Base-by-base conservation (phyloP, 1,139 yeast species). In the Pichia terricola region DNA sequence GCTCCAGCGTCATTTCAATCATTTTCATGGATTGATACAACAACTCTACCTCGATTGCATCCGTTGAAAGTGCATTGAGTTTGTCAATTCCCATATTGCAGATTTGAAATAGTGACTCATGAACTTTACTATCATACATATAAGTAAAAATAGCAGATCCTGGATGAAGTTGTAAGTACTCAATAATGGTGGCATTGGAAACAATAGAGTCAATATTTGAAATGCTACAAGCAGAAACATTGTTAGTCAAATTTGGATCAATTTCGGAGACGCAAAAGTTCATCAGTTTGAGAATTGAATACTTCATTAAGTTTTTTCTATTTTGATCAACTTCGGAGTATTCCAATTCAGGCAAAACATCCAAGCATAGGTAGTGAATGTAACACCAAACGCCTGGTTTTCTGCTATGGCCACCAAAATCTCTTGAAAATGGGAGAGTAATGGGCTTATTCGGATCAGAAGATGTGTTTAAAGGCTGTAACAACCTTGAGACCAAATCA, bases 351-450 rank as follows among this genome's bases (percentile, higher is more conserved):
- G 72, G 74, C 52, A 89, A 76, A 1, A 87, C 76, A 38, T 82
- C 84, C n/a, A 71, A 63, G 36, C 84, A 60, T 28, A 87, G 59
- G 54, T 76, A 87, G 47, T 86, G 94, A 44, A 85, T 64, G 54
- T 88, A 89, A 3, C 94, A 89, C 78, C 89, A 79, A 9, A 87
- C 63, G 3, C 96, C 95, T 6, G 66, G 67, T 40, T 71, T 75
- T 55, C 95, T 70, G 52, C 79, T 75, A 1, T 70, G 68, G 16
- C 61, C 61, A 0, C 96, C 95, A 30, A 87, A 61, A 45, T 74
- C 77, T 7, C 68, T 59, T 1, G 95, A 95, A 54, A 72, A 84
- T 11, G 79, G 70, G n/a, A 75, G 59, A 2, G 60, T 50, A 42
- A 69, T 62, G 34, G 68, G 66, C 1, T 71, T 66, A 50, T 70